A percentile compares a stretch with the other conserved stretches of the same genome.
phyloP scores from a whole-genome alignment of 2,329 filamentous ascomycete genomes.

The Trichoderma koningii region DNA sequence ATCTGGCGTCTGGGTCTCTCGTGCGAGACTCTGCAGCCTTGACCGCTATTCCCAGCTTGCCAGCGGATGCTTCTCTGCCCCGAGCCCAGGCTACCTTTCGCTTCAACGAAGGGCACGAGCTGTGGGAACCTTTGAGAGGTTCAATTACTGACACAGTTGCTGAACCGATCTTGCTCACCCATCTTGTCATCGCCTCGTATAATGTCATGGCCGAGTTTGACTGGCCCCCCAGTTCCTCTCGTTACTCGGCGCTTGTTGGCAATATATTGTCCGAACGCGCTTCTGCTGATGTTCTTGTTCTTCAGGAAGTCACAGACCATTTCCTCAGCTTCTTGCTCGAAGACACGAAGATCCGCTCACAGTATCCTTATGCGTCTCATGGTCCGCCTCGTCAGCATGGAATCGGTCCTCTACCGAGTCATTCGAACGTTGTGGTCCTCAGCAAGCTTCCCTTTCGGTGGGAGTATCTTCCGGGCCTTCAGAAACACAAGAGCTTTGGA shows the following conservation, averaged over 20 bases:
- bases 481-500: slow-evolving; percentile 60
- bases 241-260: slow-evolving; percentile 48
- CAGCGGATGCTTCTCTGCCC: not conserved
- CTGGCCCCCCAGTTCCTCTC: slow-evolving; percentile 46
- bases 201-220: slow-evolving; percentile 56
- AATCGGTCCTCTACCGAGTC: slow-evolving; percentile 58
- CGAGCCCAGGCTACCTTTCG: not conserved
- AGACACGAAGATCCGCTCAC: slow-evolving; percentile 46
- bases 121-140: slow-evolving; percentile 2
- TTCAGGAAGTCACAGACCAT: slow-evolving; percentile 67
- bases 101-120: not conserved
- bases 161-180: not conserved
- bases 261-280: slow-evolving; percentile 49
- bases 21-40: not conserved
- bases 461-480: slow-evolving; percentile 55
- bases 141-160: not conserved
- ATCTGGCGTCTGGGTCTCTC: slow-evolving; percentile 34
- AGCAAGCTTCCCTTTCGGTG: slow-evolving; percentile 59
- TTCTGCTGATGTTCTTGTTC: slow-evolving; percentile 50
- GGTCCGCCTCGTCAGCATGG: slow-evolving; percentile 55
- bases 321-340: slow-evolving; percentile 60
- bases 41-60: not conserved
- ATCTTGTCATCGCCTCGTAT: slow-evolving; percentile 51
- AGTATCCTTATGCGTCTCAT: slow-evolving; percentile 60
- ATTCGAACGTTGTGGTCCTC: slow-evolving; percentile 63